Evolutionary conservation across 805 yeast genomes (phyloP).

Genomic region (Zygosaccharomyces bailii): DNA sequence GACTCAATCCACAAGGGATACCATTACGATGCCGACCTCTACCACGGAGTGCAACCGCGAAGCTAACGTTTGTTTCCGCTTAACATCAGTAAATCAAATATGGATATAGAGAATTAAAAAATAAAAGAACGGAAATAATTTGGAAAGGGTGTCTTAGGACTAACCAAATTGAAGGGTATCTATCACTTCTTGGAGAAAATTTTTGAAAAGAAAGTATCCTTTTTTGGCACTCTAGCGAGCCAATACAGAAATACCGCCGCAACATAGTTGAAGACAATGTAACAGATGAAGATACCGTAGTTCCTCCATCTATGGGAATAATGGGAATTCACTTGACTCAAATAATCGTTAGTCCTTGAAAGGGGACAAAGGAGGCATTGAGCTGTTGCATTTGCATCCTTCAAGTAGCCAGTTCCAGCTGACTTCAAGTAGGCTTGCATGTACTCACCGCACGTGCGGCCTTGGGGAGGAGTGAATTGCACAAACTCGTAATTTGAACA

Average conservation of each 20-base stretch:
- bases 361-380: slow-evolving; percentile 58
- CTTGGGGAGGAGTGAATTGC: slow-evolving; percentile 49
- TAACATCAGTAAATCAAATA: too few relatives aligned
- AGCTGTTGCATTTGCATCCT: slow-evolving; percentile 45
- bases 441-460: slow-evolving; percentile 55
- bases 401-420: slow-evolving; percentile 47
- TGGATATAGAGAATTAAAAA: too few relatives aligned
- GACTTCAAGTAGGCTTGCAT: slow-evolving; percentile 38
- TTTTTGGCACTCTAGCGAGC: slow-evolving; percentile 73
- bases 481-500: slow-evolving; percentile 51
- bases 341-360: slow-evolving; percentile 53
- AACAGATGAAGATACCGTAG: slow-evolving; percentile 54
- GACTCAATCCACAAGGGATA: too few relatives aligned
- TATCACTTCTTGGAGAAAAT: slow-evolving; percentile 11
- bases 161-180: background rate
- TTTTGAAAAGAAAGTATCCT: slow-evolving; percentile 11
- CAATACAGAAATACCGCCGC: slow-evolving; percentile 50
- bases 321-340: slow-evolving; percentile 44
- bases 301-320: slow-evolving; percentile 52
- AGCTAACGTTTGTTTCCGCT: too few relatives aligned
- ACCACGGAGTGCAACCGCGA: too few relatives aligned
- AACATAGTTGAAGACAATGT: slow-evolving; percentile 43
- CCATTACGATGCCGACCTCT: too few relatives aligned
- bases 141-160: background rate
- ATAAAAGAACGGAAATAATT: too few relatives aligned